Conservation (phyloP, 2,329 filamentous ascomycete genomes). For the Verticillium alfalfae region DNA sequence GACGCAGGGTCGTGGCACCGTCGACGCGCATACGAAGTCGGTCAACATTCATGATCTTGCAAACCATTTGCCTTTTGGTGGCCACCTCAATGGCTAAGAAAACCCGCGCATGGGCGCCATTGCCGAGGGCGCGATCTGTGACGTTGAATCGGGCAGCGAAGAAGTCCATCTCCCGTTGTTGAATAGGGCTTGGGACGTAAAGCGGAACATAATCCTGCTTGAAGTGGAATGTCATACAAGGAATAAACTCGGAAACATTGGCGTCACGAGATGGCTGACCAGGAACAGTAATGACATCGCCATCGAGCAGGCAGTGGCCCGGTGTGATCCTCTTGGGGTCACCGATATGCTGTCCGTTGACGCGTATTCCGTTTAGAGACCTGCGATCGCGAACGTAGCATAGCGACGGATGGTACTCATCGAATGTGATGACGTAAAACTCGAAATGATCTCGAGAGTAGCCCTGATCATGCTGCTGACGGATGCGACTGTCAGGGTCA, state of each 20-base stretch:
- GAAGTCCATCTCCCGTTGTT: slow-evolving; percentile 24
- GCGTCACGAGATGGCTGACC: slow-evolving; percentile 19
- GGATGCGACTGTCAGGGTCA: neutral
- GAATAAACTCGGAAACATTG: neutral
- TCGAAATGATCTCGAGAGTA: slow-evolving; percentile 51
- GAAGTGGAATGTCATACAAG: slow-evolving; percentile 2
- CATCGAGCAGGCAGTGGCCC: slow-evolving; percentile 42
- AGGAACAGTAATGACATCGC: slow-evolving; percentile 42
- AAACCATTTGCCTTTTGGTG: slow-evolving; percentile 57
- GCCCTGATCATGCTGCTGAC: neutral
- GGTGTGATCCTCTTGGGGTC: slow-evolving; percentile 25
- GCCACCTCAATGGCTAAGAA: slow-evolving; percentile 37
- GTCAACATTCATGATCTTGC: slow-evolving; percentile 57
- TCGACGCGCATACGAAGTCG: neutral
- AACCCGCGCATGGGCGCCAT: slow-evolving; percentile 29
- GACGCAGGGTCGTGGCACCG: slow-evolving; percentile 16
- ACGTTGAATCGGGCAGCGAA: slow-evolving; percentile 27
- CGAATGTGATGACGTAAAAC: slow-evolving; percentile 48
- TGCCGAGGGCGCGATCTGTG: slow-evolving; percentile 27
- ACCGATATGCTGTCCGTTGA: slow-evolving; percentile 42
- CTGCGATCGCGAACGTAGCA: slow-evolving; percentile 52
- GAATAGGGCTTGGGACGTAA: slow-evolving; percentile 10
- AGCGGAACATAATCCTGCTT: neutral
- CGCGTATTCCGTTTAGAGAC: slow-evolving; percentile 47
- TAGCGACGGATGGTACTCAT: slow-evolving; percentile 28